Conservation (phyloP, 1,284 basidiomycete genomes). For the Golubevia sp. region DNA sequence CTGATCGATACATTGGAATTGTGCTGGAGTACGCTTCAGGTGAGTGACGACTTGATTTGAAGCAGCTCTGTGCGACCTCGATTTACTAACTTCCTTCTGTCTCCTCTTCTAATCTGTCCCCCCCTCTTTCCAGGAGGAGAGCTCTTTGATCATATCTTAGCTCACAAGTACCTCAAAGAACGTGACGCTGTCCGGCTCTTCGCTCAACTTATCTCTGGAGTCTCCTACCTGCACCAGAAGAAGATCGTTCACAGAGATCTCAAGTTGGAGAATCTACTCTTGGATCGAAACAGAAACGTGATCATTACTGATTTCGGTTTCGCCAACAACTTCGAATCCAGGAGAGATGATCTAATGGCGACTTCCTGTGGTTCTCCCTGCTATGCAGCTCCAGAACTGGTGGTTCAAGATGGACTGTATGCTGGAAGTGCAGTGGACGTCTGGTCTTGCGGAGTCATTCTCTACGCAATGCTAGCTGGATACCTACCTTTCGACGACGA, state of each 20-base stretch:
- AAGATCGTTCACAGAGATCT: conserved; percentile 99
- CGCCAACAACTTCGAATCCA: conserved; percentile 86
- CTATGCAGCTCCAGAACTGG: conserved; percentile 98
- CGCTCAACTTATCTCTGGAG: conserved; percentile 96
- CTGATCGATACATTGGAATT: conserved; percentile 99
- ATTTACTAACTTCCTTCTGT: neutral
- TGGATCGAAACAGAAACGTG: conserved; percentile 96
- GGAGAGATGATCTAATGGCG: conserved; percentile 91
- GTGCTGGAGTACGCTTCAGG: conserved; percentile 95
- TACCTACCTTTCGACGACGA: conserved; percentile 99
- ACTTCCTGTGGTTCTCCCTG: conserved; percentile 97
- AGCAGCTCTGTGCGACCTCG: too few species aligned
- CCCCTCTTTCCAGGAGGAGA: conserved; percentile 75
- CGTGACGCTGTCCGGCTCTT: conserved; percentile 94
- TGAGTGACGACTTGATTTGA: too few species aligned
- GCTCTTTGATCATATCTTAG: conserved; percentile 97
- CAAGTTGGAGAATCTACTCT: conserved; percentile 95
- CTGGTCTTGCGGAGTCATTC: conserved; percentile 98
- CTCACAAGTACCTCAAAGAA: conserved; percentile 94
- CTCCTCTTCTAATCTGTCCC: neutral
- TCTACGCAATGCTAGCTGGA: conserved; percentile 98
- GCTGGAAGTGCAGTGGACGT: conserved; percentile 99
- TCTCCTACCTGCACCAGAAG: conserved; percentile 98
- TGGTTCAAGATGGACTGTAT: conserved; percentile 95
- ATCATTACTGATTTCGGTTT: conserved; percentile 99